Base-by-base conservation (phyloP, 495 filamentous ascomycete species). In the Penicillium longicatenatum region DNA sequence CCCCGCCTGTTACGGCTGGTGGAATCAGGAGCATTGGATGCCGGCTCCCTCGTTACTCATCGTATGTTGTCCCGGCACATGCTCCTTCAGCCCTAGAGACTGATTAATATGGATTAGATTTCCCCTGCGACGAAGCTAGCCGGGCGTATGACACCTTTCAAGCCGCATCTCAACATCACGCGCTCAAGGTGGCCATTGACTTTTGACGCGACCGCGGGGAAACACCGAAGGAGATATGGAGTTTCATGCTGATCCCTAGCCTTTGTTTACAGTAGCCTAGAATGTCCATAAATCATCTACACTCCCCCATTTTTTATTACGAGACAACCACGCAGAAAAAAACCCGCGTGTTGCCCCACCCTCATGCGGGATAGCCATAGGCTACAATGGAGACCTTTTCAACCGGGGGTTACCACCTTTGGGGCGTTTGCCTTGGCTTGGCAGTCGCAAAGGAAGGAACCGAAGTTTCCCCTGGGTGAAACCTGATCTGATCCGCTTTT, bases 1-100 rank as follows among this genome's bases (percentile, higher is more conserved):
- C 73, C 75, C 6, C 71, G 70, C 56, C 59, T 81, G 17, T 54
- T 80, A 37, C 70, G 72, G 55, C 65, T 81, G 46, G 65, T 76
- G 8, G 59, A 70, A 12, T 64, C 76, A 0, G 58, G 58, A 1
- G 41, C 44, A 24, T 42, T 66, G 26, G 57, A 66, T 11, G 58
- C 60, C 35, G 42, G 53, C 33, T 58, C 51, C 5, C 55, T 80
- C 35, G 76, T 79, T 50, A 81, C 77, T 29, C 79, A 80, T 58
- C 66, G 69, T 74, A 64, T 51, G 68, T 62, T 17, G 2, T 20
- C 6, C 41, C 31, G 4, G 11, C 16, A 12, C 39, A 17, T 33
- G 37, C 7, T 35, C 11, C 8, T 11, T 4, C 10, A 35, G 6
- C 22, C 8, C 22, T 42, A 4, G 10, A 17, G 12, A 30, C 14